Conservation (phyloP, 257 asterid genomes). For the Dorcoceras hygrometricum region DNA sequence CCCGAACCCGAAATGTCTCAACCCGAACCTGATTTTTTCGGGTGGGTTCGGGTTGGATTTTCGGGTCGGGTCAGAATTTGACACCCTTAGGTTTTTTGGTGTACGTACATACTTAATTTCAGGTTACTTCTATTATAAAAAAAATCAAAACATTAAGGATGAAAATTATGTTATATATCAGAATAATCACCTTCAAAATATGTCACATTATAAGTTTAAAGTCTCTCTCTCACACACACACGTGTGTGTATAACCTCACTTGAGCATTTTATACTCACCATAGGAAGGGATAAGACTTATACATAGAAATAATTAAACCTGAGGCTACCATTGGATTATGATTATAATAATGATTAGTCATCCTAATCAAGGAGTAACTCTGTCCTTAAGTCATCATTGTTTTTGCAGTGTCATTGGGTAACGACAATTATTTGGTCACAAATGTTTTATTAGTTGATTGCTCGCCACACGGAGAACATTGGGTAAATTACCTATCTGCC, state of each 20-base stretch:
- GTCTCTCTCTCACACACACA: too few species aligned
- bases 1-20: too few species aligned
- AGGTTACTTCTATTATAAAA: not conserved
- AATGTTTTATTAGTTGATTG: constrained; percentile 24
- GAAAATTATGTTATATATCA: too few species aligned
- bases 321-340: not conserved
- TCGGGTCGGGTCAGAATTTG: too few species aligned
- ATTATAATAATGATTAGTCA: constrained; percentile 9
- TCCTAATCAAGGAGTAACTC: constrained; percentile 39
- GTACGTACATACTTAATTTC: not conserved
- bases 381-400: constrained; percentile 36
- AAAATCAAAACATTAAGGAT: too few species aligned
- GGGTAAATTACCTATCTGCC: constrained; percentile 24
- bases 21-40: too few species aligned
- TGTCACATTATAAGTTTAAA: too few species aligned
- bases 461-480: constrained; percentile 13
- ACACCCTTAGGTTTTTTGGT: too few species aligned
- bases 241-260: too few species aligned
- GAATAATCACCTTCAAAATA: not conserved
- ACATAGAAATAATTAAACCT: constrained; percentile 17
- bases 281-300: constrained; percentile 24
- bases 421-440: constrained; percentile 28
- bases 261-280: constrained; percentile 26
- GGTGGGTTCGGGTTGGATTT: too few species aligned
- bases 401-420: constrained; percentile 19